A percentile compares a stretch with the other conserved stretches of the same genome.
Conservation (phyloP, 169 alveolate genomes). For the Theileria parva region DNA sequence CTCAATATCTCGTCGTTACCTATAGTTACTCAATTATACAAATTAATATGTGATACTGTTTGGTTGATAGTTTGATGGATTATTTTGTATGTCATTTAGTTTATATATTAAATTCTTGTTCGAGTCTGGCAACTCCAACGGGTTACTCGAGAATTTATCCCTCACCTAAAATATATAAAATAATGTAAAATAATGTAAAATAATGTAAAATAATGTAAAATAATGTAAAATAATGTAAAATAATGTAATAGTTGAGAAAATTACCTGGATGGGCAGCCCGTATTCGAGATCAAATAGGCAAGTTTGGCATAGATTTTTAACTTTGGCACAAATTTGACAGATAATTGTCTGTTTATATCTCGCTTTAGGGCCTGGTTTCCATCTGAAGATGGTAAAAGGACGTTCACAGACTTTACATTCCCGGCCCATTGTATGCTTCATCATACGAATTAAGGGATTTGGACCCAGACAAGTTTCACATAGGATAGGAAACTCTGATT, state of each 20-base stretch:
- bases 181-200: no score
- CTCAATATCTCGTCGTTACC: constrained; percentile 54
- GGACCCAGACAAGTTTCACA: constrained; percentile 98
- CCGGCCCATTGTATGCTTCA: constrained; percentile 90
- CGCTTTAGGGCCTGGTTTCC: constrained; percentile 95
- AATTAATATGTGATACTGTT: no score
- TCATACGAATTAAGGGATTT: constrained; percentile 95
- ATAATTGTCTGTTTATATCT: constrained; percentile 94
- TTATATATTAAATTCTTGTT: constrained; percentile 74
- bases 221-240: no score
- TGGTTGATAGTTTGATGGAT: constrained; percentile 39
- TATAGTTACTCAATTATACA: no score
- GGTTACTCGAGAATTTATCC: constrained; percentile 59
- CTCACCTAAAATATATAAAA: constrained; percentile 33
- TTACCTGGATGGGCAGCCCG: constrained; percentile 96
- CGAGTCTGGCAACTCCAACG: constrained; percentile 72
- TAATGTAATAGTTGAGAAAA: no score
- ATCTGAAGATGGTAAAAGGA: constrained; percentile 96
- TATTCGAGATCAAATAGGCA: constrained; percentile 96
- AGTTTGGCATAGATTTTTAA: constrained; percentile 97
- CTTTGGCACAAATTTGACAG: constrained; percentile 96
- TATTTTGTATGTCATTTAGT: constrained; percentile 67
- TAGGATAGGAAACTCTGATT: constrained; percentile 93
- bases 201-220: no score
- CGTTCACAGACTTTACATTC: constrained; percentile 96